These are phyloP conservation scores for Fonsecaea multimorphosa DNA, from an alignment of 2,329 filamentous ascomycete species.

Conservation along the genomic window DNA sequence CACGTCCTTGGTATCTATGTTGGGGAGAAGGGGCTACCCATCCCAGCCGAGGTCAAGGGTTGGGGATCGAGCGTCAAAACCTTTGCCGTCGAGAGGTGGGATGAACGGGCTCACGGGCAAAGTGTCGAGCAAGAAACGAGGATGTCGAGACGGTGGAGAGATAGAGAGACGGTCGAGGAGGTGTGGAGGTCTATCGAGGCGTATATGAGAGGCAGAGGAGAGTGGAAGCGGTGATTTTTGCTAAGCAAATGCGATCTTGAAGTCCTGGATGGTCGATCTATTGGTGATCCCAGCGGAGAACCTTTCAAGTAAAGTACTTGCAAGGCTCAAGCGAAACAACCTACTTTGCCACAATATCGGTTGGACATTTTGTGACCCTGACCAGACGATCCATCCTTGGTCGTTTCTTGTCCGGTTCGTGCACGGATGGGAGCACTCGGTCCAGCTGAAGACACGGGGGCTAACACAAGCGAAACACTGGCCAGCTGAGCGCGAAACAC, in stretches of 20 bases:
- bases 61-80: conserved; percentile 86
- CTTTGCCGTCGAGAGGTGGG: conserved; percentile 85
- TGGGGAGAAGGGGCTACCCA: conserved; percentile 84
- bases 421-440: background rate
- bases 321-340: background rate
- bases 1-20: conserved; percentile 88
- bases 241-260: background rate
- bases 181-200: conserved; percentile 90
- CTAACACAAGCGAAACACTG: background rate
- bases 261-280: background rate
- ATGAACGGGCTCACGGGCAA: conserved; percentile 50
- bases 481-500: background rate
- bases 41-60: conserved; percentile 76
- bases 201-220: conserved; percentile 80
- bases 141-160: conserved; percentile 71
- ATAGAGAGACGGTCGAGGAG: conserved; percentile 88
- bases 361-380: background rate
- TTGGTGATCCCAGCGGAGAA: background rate
- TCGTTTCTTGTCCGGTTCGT: background rate
- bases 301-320: background rate
- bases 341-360: background rate
- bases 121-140: conserved; percentile 44
- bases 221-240: conserved; percentile 36
- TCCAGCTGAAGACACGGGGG: background rate
- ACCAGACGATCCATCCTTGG: background rate